phyloP scores from a whole-genome alignment of 768 basidiomycete species.

The Mycena amicta region DNA sequence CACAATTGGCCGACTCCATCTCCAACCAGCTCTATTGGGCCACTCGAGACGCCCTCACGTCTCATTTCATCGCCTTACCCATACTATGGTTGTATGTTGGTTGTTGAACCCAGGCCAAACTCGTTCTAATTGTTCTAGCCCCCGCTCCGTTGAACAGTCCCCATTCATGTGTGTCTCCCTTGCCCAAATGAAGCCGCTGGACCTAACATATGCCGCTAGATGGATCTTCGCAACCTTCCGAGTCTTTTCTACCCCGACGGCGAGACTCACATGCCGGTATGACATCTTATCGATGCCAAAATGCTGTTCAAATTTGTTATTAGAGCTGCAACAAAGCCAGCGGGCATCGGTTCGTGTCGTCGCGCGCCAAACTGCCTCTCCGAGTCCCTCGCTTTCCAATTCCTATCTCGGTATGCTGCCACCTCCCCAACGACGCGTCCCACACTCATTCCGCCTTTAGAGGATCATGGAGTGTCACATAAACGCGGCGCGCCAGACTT shows the following conservation, averaged over 20 bases:
- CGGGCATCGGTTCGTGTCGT: conserved; percentile 62
- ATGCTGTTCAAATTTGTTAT: conserved; percentile 15
- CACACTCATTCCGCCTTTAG: conserved; percentile 13
- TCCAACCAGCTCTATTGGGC: not conserved
- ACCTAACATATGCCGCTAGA: too few species aligned
- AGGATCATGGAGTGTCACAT: not conserved
- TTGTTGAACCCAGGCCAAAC: too few species aligned
- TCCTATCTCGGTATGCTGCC: too few species aligned
- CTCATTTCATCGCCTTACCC: not conserved
- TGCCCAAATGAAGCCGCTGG: too few species aligned
- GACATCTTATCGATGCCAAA: not conserved
- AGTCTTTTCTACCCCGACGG: not conserved
- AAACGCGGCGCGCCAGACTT: conserved; percentile 12
- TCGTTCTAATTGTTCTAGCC: too few species aligned
- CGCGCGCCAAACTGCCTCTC: conserved; percentile 43
- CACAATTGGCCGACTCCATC: not conserved
- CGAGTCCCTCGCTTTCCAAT: conserved; percentile 33
- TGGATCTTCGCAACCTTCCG: not conserved
- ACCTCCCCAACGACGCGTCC: too few species aligned
- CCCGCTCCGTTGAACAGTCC: too few species aligned
- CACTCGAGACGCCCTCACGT: not conserved
- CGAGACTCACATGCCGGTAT: conserved; percentile 5
- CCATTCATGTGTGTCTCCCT: too few species aligned
- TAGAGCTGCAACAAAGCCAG: conserved; percentile 56
- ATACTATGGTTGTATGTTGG: not conserved